Conservation (phyloP, 176 grass and related monocot genomes). For the Oryza glumipatula region DNA sequence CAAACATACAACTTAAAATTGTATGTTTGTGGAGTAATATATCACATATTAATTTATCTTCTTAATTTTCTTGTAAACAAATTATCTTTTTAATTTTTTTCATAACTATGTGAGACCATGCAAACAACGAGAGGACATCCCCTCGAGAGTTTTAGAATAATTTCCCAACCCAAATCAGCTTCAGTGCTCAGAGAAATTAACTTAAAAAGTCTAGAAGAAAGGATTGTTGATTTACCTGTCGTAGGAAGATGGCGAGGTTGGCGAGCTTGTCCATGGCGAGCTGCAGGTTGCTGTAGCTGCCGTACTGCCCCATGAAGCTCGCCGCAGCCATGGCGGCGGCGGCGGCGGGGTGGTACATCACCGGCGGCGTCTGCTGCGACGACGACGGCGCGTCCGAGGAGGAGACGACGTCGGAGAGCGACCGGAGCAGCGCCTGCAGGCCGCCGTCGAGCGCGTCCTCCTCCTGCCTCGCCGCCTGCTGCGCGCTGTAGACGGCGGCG, state of each 20-base stretch:
- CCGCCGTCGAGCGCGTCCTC: slow-evolving; percentile 55
- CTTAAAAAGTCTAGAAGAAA: too few relatives aligned
- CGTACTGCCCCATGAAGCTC: slow-evolving; percentile 32
- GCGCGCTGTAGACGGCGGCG: slow-evolving; percentile 38
- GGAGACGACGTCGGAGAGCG: slow-evolving; percentile 55
- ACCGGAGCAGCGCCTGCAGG: slow-evolving; percentile 47
- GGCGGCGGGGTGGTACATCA: slow-evolving; percentile 18
- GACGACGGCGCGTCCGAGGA: slow-evolving; percentile 28
- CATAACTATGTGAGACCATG: too few relatives aligned
- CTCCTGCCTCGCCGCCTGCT: slow-evolving; percentile 50
- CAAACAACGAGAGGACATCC: too few relatives aligned
- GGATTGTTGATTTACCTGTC: slow-evolving; percentile 31
- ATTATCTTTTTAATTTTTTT: too few relatives aligned
- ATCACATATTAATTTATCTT: too few relatives aligned
- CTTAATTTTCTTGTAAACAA: too few relatives aligned
- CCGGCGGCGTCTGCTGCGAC: background rate
- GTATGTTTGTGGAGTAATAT: too few relatives aligned
- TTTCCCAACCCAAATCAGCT: too few relatives aligned
- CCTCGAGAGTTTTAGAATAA: too few relatives aligned
- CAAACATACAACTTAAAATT: too few relatives aligned
- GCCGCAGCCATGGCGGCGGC: slow-evolving; percentile 32
- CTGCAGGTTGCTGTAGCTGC: slow-evolving; percentile 40
- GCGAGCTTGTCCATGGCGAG: slow-evolving; percentile 61
- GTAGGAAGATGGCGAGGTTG: slow-evolving; percentile 40
- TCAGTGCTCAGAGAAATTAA: background rate